Percentiles rank a stretch among this genome's conserved stretches.
Conservation (phyloP, 1,284 basidiomycete species). For the Naganishia cerealis region DNA sequence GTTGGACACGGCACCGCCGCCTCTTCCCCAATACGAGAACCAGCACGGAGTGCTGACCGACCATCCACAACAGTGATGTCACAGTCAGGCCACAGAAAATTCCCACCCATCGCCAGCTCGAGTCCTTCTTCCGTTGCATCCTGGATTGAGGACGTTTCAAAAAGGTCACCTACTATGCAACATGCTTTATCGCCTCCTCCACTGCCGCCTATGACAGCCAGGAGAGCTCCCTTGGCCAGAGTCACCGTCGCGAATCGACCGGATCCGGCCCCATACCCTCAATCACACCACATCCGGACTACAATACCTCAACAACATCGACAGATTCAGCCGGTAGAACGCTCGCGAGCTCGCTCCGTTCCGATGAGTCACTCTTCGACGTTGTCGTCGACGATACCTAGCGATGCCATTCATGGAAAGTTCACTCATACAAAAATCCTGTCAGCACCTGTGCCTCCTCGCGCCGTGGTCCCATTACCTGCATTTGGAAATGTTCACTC, state of each 20-base stretch:
- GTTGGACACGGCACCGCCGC: background rate
- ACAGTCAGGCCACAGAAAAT: background rate
- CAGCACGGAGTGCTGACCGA: background rate
- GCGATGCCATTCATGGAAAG: conserved; percentile 13
- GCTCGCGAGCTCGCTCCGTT: background rate
- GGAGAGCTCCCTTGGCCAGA: background rate
- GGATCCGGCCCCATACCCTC: background rate
- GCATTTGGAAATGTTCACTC: background rate
- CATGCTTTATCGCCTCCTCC: background rate
- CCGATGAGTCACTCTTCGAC: background rate
- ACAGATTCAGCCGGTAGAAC: background rate
- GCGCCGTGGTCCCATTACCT: background rate
- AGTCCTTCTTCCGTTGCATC: background rate
- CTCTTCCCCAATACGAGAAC: background rate
- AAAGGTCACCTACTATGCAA: background rate
- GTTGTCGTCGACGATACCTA: background rate
- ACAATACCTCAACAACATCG: background rate
- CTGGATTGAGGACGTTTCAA: conserved; percentile 2
- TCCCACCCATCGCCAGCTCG: background rate
- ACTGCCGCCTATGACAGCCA: background rate
- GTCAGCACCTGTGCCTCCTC: background rate
- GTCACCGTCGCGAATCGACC: conserved; percentile 3
- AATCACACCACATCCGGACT: background rate
- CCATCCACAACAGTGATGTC: background rate
- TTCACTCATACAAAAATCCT: background rate